phyloP scores from a whole-genome alignment of 2,329 filamentous ascomycete genomes.

The Paecilomyces variotii region DNA sequence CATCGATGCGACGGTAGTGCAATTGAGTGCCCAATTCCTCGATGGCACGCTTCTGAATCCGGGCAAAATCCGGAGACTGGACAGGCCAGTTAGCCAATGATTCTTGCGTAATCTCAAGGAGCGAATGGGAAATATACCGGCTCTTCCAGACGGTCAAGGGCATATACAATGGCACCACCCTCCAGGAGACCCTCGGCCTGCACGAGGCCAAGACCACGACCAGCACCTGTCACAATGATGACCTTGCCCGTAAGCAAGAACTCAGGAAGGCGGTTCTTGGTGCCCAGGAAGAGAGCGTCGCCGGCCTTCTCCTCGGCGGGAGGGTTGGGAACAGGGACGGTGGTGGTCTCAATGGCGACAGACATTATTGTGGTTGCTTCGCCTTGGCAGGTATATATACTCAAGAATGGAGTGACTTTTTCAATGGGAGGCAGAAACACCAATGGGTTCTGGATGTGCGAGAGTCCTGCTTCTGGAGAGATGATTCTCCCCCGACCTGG shows the following conservation, averaged over 20 bases:
- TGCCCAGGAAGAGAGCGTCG: constrained; percentile 18
- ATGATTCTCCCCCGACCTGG: background rate
- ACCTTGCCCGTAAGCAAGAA: constrained; percentile 67
- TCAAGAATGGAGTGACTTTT: background rate
- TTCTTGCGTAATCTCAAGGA: constrained; percentile 41
- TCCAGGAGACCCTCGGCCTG: constrained; percentile 67
- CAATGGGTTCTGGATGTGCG: background rate
- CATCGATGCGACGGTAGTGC: constrained; percentile 71
- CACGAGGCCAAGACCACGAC: constrained; percentile 63
- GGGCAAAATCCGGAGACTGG: constrained; percentile 52
- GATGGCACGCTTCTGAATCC: constrained; percentile 55
- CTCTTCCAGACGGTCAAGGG: constrained; percentile 35
- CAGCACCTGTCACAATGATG: constrained; percentile 63
- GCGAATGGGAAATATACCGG: constrained; percentile 47
- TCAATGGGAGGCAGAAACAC: background rate
- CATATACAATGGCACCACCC: constrained; percentile 57
- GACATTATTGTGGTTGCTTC: constrained; percentile 17
- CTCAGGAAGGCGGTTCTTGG: constrained; percentile 51
- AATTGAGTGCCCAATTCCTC: constrained; percentile 59
- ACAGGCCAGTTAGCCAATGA: background rate
- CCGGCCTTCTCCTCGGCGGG: constrained; percentile 17
- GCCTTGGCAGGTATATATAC: background rate
- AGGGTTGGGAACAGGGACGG: constrained; percentile 13
- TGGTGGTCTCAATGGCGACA: constrained; percentile 24
- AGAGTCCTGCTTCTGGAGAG: background rate